phyloP scores from a whole-genome alignment of 306 rosid species.

The Echinosophora koreensis region DNA sequence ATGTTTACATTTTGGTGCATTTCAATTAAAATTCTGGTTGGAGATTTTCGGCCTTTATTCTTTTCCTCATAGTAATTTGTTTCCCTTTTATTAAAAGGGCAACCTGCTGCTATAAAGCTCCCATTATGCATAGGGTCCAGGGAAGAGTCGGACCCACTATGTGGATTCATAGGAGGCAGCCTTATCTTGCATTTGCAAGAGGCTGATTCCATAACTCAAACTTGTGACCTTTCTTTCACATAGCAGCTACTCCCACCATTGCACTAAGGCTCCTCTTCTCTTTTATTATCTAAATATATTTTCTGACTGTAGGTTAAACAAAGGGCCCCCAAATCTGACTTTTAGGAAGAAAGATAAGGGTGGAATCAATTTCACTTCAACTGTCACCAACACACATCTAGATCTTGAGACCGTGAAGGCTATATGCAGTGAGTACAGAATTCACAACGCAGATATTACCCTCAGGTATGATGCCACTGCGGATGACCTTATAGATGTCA shows the following conservation, averaged over 20 bases:
- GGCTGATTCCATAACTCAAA: too few relatives aligned
- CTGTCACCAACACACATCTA: conserved; percentile 83
- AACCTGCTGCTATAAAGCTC: too few relatives aligned
- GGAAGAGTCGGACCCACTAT: too few relatives aligned
- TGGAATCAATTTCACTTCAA: conserved; percentile 92
- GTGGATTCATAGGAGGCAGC: too few relatives aligned
- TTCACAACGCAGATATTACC: conserved; percentile 97
- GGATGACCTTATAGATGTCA: conserved; percentile 95
- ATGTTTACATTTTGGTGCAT: conserved; percentile 1
- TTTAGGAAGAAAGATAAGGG: conserved; percentile 98
- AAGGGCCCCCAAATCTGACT: conserved; percentile 93
- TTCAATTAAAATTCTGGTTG: conserved; percentile 7
- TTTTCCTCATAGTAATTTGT: conserved; percentile 27
- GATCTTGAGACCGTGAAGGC: conserved; percentile 98
- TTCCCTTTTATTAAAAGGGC: neutral
- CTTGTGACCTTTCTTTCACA: too few relatives aligned
- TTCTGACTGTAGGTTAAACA: conserved; percentile 77
- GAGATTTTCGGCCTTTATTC: conserved; percentile 33
- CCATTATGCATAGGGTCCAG: too few relatives aligned
- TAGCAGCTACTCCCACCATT: too few relatives aligned
- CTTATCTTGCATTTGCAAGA: too few relatives aligned
- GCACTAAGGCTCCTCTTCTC: neutral
- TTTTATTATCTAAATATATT: conserved; percentile 15
- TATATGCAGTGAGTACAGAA: conserved; percentile 91
- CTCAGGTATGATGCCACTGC: conserved; percentile 95